These are phyloP conservation scores for Hericium alpestre DNA, from an alignment of 768 basidiomycete species.

Conservation along the genomic window DNA sequence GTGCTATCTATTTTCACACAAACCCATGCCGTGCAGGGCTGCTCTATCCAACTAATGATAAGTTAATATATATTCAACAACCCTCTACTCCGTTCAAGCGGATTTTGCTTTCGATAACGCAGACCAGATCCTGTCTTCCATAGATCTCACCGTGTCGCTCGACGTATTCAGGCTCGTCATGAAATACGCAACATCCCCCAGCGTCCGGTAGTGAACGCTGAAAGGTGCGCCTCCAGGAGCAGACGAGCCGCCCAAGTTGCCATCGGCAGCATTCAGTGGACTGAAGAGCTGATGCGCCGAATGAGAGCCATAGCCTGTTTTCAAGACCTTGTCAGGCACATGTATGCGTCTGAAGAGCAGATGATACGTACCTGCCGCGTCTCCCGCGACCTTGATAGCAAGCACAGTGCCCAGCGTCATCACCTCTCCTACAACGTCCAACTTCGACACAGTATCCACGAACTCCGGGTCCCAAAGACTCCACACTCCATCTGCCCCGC, in stretches of 20 bases:
- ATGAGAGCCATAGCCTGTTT: slow-evolving; percentile 41
- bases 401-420: slow-evolving; percentile 88
- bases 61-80: background rate
- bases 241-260: slow-evolving; percentile 19
- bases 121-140: slow-evolving; percentile 55
- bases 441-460: slow-evolving; percentile 47
- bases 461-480: slow-evolving; percentile 83
- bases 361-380: slow-evolving; percentile 33
- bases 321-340: slow-evolving; percentile 9
- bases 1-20: no score
- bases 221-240: slow-evolving; percentile 48
- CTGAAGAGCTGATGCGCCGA: slow-evolving; percentile 55
- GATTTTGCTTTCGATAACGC: background rate
- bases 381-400: slow-evolving; percentile 60
- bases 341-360: no score
- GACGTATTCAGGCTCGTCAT: slow-evolving; percentile 80
- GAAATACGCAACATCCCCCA: slow-evolving; percentile 89
- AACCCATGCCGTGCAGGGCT: no score
- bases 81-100: background rate
- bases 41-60: background rate
- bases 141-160: slow-evolving; percentile 36
- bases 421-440: slow-evolving; percentile 50
- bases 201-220: slow-evolving; percentile 74
- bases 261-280: slow-evolving; percentile 30
- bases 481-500: slow-evolving; percentile 38